A percentile compares a stretch with the other conserved stretches of the same genome.
phyloP scores from a whole-genome alignment of 257 asterid genomes.

The Ophiorrhiza pumila region DNA sequence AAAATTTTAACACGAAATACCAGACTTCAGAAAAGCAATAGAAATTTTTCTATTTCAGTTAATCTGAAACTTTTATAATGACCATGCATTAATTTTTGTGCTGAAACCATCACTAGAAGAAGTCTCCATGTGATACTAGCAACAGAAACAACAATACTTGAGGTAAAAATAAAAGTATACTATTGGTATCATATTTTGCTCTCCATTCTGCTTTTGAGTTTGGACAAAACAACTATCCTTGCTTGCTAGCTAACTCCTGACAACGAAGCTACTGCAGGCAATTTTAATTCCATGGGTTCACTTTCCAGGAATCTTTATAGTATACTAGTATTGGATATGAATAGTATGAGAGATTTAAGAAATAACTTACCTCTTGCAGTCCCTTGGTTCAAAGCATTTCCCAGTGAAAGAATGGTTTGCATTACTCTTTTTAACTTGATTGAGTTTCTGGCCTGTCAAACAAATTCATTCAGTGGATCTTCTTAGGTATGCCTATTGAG shows the following conservation, averaged over 20 bases:
- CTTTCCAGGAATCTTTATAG: background rate
- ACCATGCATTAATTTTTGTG: background rate
- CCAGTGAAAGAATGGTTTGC: conserved; percentile 77
- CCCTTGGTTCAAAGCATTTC: conserved; percentile 89
- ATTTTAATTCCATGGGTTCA: background rate
- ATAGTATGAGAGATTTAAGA: background rate
- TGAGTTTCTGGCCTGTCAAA: conserved; percentile 70
- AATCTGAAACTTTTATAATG: background rate
- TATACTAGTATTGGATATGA: background rate
- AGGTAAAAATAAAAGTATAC: background rate
- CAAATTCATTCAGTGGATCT: conserved; percentile 21
- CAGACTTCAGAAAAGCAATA: background rate
- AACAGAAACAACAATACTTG: too few species aligned
- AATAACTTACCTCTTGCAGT: conserved; percentile 72
- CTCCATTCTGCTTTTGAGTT: background rate
- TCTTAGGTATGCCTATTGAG: background rate
- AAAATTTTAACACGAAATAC: background rate
- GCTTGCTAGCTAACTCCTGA: background rate
- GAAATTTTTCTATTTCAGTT: background rate
- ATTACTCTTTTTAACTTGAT: conserved; percentile 75
- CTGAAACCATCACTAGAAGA: background rate
- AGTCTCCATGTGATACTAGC: background rate
- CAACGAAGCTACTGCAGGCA: too few species aligned
- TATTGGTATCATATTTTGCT: background rate
- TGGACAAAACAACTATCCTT: background rate